Base-by-base conservation (phyloP, 495 filamentous ascomycete species). In the Thermochaetoides thermophila region DNA sequence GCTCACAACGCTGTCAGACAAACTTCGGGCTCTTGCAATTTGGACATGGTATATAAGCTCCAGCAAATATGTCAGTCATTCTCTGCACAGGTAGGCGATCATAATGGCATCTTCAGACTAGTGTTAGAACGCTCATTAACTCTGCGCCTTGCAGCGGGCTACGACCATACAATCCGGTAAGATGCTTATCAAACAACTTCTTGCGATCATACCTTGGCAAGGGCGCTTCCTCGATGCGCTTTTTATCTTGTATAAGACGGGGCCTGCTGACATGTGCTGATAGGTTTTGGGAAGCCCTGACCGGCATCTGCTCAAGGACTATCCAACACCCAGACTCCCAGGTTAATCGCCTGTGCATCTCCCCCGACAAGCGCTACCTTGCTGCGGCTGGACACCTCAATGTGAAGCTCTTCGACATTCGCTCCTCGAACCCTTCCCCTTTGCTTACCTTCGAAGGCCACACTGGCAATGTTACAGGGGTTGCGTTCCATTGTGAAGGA, bases 151-250 rank as follows among this genome's bases (percentile, higher is more conserved):
- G 53, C 59, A 83, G 89, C 89, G 57, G 91, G 89, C 45, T 96
- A 97, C 61, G 89, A 97, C 66, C 89, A 97, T 62, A 96, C 89
- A 24, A 97, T 97, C 47, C 75, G 89, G 85, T 92, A 71, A 51
- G 70, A 29, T 14, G 27, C 15, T 6, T 3, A 5, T 10, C 11
- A 17, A 15, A 24, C 17, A 16, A 14, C 1, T 4, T 14, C 32
- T 19, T n/a, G 8, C 26, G n/a, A 34, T 34, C 2, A 17, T 10
- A 4, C 12, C 21, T 11, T 24, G 21, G 21, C n/a, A n/a, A n/a
- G n/a, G n/a, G n/a, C n/a, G n/a, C n/a, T n/a, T n/a, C n/a, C 5
- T 27, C 26, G 26, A 27, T 13, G 4, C 15, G 3, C 2, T 18
- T 30, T 4, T 18, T 11, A 3, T 30, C 16, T 17, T 30, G 2